Evolutionary conservation across 306 rosid genomes (phyloP).

Genomic region (Quercus agrifolia): DNA sequence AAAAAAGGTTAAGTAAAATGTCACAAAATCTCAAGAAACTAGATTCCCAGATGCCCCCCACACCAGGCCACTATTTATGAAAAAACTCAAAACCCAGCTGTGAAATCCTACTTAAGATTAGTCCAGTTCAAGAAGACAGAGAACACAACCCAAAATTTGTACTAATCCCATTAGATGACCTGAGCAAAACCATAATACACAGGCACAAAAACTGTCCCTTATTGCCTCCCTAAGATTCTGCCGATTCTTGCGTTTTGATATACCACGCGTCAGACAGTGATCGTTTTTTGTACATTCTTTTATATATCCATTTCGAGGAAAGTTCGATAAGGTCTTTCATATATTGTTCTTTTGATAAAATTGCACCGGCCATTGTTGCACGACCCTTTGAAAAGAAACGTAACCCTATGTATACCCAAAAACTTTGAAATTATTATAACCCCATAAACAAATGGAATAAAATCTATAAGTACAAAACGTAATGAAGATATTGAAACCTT

Average conservation of each 20-base stretch:
- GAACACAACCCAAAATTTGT: neutral
- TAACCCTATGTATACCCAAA: conserved; percentile 23
- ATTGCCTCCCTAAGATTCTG: conserved; percentile 30
- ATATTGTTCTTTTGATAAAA: conserved; percentile 14
- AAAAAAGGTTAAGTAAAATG: neutral
- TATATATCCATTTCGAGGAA: conserved; percentile 17
- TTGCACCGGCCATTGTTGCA: conserved; percentile 64
- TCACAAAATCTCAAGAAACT: neutral
- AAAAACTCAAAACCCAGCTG: conserved; percentile 38
- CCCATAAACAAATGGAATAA: conserved; percentile 23
- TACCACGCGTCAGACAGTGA: conserved; percentile 43
- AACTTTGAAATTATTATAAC: conserved; percentile 1
- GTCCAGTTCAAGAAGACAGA: neutral
- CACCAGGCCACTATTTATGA: conserved; percentile 20
- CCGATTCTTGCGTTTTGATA: conserved; percentile 35
- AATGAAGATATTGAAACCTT: neutral
- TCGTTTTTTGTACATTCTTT: neutral
- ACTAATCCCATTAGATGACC: conserved; percentile 24
- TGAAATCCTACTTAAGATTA: conserved; percentile 35
- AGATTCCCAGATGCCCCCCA: conserved; percentile 5
- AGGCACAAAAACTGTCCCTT: conserved; percentile 21
- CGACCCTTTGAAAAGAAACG: conserved; percentile 51
- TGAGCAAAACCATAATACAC: conserved; percentile 24
- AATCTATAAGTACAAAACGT: conserved; percentile 34
- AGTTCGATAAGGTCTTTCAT: conserved; percentile 41